phyloP scores from a whole-genome alignment of 2,329 filamentous ascomycete genomes.

The Parascedosporium putredinis region DNA sequence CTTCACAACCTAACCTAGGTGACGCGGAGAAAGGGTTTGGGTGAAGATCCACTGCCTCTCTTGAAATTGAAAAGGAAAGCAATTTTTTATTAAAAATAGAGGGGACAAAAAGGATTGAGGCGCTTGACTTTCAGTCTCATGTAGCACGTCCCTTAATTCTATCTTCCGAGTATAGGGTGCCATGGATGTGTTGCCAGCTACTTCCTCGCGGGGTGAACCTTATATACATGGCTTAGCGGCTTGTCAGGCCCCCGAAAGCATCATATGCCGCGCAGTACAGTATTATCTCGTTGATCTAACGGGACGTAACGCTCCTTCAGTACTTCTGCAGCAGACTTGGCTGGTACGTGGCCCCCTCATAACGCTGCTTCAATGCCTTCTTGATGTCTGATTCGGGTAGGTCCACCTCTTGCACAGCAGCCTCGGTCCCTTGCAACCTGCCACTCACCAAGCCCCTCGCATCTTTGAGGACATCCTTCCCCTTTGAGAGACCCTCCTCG shows the following conservation, averaged over 20 bases:
- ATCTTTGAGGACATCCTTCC: slow-evolving; percentile 27
- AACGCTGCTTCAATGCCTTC: slow-evolving; percentile 41
- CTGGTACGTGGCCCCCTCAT: slow-evolving; percentile 30
- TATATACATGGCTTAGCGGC: no score
- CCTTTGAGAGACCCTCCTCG: slow-evolving; percentile 29
- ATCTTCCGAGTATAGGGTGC: no score
- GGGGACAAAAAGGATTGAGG: no score
- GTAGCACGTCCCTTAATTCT: no score
- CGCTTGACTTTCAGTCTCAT: no score
- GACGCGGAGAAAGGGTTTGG: no score
- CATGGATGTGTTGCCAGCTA: no score
- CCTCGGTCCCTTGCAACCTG: slow-evolving; percentile 26
- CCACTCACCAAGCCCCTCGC: slow-evolving; percentile 25
- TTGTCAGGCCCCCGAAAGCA: not conserved
- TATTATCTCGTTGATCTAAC: slow-evolving; percentile 33
- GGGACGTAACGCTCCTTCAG: slow-evolving; percentile 45
- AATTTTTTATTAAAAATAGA: no score
- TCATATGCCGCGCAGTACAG: slow-evolving; percentile 26
- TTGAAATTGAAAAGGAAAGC: no score
- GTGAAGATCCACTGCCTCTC: no score
- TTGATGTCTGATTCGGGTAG: slow-evolving; percentile 29
- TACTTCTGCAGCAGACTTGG: slow-evolving; percentile 41
- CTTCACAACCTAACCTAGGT: no score
- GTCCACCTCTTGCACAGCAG: slow-evolving; percentile 17
- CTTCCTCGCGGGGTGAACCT: no score